Evolutionary conservation across 1,284 basidiomycete species (phyloP), one percentile per base, ranked within the genome.

Genomic region (Pseudozyma pruni): DNA sequence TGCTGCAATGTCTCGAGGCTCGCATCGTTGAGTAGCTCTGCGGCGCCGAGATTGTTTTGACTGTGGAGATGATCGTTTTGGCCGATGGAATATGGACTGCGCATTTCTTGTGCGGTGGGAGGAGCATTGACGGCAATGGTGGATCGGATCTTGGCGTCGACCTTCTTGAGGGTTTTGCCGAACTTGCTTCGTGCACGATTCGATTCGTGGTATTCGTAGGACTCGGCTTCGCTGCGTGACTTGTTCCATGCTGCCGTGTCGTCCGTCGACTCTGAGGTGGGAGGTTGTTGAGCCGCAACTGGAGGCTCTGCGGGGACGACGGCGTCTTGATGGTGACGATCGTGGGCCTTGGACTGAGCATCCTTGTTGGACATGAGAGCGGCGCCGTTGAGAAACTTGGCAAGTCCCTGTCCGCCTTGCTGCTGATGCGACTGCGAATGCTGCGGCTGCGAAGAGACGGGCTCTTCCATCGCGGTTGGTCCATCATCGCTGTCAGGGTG

Each of bases 11-110:
- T 61, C 29, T 70, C 60, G 5, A 64, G 32, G 17, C 61, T 59
- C 11, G 71, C 71, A 17, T 73, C 66, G 37, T 64, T 48, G 34
- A 73, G 44, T n/a, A 68, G 46, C 16, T 69, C 71, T 25, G 53
- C 43, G n/a, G 61, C 64, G 9, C 54, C 56, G 4, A 39, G 19
- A 9, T 56, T 50, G 40, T 38, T 32, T 4, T 52, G 53, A 17
- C 43, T 66, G 40, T 38, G 38, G 22, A 67, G 34, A 19, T 64
- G 61, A 2, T 73, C 71, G 25, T 66, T 51, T 10, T 43, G 51
- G 11, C 61, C 71, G 22, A 73, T 50, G 13, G 55, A 58, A 35
- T 69, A 69, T 5, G 66, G 66, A 29, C 66, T 69, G 13, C 50
- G 35, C 22, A 54, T 42, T 20, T 69, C 46, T 8, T 62, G 31